Evolutionary conservation across 2,329 filamentous ascomycete genomes (phyloP).

Genomic region (Aspergillus tubingensis): DNA sequence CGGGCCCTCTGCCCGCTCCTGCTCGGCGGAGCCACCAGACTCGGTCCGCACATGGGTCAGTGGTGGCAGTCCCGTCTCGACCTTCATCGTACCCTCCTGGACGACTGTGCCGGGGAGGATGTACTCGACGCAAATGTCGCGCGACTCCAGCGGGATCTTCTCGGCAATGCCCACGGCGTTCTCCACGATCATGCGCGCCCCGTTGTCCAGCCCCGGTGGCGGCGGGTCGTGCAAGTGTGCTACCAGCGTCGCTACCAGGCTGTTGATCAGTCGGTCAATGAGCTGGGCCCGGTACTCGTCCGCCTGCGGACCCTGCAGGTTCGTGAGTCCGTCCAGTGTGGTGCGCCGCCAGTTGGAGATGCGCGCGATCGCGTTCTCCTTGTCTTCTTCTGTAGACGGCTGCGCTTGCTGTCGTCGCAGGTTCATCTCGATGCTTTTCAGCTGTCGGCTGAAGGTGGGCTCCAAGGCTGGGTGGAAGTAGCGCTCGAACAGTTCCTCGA

Average conservation of each 20-base stretch:
- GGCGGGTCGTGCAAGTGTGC: slow-evolving; percentile 75
- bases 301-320: slow-evolving; percentile 67
- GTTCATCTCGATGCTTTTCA: slow-evolving; percentile 86
- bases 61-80: slow-evolving; percentile 68
- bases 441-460: slow-evolving; percentile 68
- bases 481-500: slow-evolving; percentile 86
- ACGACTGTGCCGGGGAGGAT: slow-evolving; percentile 75
- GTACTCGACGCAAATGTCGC: slow-evolving; percentile 86
- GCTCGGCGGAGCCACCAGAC: slow-evolving; percentile 19
- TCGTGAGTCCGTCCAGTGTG: slow-evolving; percentile 85
- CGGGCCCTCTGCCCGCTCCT: slow-evolving; percentile 12
- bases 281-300: slow-evolving; percentile 68
- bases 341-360: slow-evolving; percentile 91
- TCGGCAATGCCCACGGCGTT: slow-evolving; percentile 81
- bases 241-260: slow-evolving; percentile 69
- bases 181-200: slow-evolving; percentile 89
- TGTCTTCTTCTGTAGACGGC: slow-evolving; percentile 78
- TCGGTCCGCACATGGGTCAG: slow-evolving; percentile 39
- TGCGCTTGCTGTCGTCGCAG: slow-evolving; percentile 77
- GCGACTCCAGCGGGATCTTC: slow-evolving; percentile 85
- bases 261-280: slow-evolving; percentile 68
- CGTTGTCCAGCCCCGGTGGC: slow-evolving; percentile 79
- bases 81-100: slow-evolving; percentile 76
- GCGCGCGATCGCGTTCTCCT: slow-evolving; percentile 82
- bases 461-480: slow-evolving; percentile 93